Percentiles rank a stretch among this genome's conserved stretches.
Evolutionary conservation across 768 basidiomycete species (phyloP).

Genomic region (Atractiella rhizophila): DNA sequence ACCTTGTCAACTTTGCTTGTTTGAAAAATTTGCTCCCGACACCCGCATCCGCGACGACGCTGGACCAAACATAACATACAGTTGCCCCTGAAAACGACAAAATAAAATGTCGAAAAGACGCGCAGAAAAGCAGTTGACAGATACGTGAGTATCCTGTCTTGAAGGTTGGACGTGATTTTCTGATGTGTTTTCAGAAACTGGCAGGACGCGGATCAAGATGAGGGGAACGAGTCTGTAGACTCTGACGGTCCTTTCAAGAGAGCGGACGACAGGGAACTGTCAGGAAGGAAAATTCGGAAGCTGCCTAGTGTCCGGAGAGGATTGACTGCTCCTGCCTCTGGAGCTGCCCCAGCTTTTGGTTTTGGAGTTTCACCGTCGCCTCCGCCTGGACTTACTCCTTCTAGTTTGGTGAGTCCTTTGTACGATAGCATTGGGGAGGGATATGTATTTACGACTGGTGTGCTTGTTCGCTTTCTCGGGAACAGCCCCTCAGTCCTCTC

Average conservation of each 20-base stretch:
- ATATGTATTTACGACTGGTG: neutral
- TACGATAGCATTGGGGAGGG: neutral
- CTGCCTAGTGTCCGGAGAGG: neutral
- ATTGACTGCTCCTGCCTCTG: neutral
- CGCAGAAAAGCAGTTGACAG: conserved; percentile 3
- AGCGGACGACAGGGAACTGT: neutral
- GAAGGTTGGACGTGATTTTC: neutral
- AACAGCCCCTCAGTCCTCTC: neutral
- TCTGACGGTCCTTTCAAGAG: neutral
- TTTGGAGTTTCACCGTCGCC: neutral
- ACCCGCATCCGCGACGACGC: too few species aligned
- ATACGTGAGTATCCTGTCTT: neutral
- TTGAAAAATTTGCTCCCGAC: too few species aligned
- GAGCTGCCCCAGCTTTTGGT: conserved; percentile 1
- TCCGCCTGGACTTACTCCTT: neutral
- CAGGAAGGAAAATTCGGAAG: neutral
- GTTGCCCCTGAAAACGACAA: too few species aligned
- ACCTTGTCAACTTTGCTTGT: too few species aligned
- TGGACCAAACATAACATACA: too few species aligned
- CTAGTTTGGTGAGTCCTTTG: neutral
- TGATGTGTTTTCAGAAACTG: neutral
- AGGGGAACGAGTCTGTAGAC: neutral
- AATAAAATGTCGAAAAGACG: conserved; percentile 1
- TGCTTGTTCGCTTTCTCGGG: neutral
- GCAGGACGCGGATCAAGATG: conserved; percentile 1